Evolutionary conservation across 2,329 filamentous ascomycete species (phyloP).

Genomic region (Dryadomyces quercus-mongolicae): DNA sequence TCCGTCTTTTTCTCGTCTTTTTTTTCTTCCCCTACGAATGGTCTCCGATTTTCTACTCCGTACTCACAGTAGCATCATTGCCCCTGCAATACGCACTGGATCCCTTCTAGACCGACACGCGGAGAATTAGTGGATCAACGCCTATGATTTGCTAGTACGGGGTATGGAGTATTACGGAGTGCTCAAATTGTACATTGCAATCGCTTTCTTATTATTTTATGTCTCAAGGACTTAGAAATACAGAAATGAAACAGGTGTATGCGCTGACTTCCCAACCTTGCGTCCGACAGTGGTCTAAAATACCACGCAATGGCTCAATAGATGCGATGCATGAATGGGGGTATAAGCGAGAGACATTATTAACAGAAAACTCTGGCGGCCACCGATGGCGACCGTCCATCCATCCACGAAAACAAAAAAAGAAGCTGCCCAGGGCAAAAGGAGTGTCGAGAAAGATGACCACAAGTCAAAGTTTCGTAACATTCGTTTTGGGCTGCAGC

Average conservation of each 20-base stretch:
- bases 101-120: background rate
- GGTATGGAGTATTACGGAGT: no score
- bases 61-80: background rate
- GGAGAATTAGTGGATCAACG: background rate
- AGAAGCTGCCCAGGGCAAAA: background rate
- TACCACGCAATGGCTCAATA: background rate
- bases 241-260: background rate
- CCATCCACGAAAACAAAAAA: background rate
- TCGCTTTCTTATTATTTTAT: slow-evolving; percentile 1
- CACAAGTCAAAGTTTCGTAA: background rate
- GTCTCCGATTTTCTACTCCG: no score
- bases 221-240: background rate
- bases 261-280: background rate
- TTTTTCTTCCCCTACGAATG: no score
- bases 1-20: background rate
- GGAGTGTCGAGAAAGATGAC: background rate
- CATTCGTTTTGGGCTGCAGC: background rate
- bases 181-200: background rate
- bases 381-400: background rate
- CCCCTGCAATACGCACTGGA: background rate
- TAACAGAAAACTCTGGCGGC: background rate
- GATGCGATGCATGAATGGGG: background rate
- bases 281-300: background rate
- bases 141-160: background rate
- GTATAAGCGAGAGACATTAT: slow-evolving; percentile 7